Conservation (phyloP, 805 yeast species). For the Candida insectorum region DNA sequence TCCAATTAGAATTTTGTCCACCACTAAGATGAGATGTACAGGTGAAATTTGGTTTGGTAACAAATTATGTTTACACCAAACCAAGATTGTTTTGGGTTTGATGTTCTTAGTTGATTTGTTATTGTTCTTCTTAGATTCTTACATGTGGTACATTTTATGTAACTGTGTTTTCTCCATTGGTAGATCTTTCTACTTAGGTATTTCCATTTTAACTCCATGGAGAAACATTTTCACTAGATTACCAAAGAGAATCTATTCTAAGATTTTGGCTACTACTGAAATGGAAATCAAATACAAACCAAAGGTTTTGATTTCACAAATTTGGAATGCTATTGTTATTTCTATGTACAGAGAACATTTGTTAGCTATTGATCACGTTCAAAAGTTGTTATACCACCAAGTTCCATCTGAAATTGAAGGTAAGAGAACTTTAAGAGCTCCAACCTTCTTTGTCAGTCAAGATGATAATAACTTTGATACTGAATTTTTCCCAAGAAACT, state of each 20-base stretch:
- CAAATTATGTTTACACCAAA: conserved; percentile 77
- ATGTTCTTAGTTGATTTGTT: conserved; percentile 91
- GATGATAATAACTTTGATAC: conserved; percentile 94
- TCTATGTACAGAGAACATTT: conserved; percentile 99
- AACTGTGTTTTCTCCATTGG: conserved; percentile 96
- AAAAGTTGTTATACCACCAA: conserved; percentile 94
- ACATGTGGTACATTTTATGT: conserved; percentile 96
- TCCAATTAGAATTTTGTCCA: conserved; percentile 86
- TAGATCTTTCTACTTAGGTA: conserved; percentile 97
- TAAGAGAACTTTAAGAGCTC: conserved; percentile 96
- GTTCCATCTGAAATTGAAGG: conserved; percentile 98
- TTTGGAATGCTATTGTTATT: conserved; percentile 98
- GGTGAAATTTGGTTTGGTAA: conserved; percentile 92
- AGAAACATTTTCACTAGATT: conserved; percentile 96
- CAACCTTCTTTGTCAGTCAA: conserved; percentile 97
- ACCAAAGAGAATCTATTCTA: conserved; percentile 98
- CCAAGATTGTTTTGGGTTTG: conserved; percentile 84
- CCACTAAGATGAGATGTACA: conserved; percentile 85
- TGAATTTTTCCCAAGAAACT: conserved; percentile 94
- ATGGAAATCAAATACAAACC: conserved; percentile 99
- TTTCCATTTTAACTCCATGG: conserved; percentile 99
- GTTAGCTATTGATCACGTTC: conserved; percentile 97
- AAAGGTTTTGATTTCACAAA: conserved; percentile 95
- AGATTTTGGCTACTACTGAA: conserved; percentile 95
- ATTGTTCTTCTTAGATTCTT: conserved; percentile 97